A percentile compares a stretch with the other conserved stretches of the same genome.
phyloP scores from a whole-genome alignment of 192 early-diverging fungal species.

The Geosiphon pyriformis region DNA sequence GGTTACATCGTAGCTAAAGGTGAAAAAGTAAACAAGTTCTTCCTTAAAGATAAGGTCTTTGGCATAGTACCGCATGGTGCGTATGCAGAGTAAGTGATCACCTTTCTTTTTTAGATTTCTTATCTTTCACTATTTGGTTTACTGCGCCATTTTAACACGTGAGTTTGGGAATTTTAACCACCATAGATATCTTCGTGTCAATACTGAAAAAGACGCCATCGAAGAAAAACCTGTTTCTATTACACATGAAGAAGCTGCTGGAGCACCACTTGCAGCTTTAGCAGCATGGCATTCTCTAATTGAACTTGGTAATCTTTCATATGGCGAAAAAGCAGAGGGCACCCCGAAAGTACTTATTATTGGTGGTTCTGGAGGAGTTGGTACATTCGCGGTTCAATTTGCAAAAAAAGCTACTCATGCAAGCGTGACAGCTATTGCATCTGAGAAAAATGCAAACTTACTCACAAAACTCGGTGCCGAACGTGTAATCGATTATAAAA shows the following conservation, averaged over 20 bases:
- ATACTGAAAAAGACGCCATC: neutral
- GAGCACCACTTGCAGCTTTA: neutral
- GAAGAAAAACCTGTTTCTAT: neutral
- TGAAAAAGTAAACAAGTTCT: slow-evolving; percentile 19
- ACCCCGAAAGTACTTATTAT: slow-evolving; percentile 37
- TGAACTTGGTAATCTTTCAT: neutral
- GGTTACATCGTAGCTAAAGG: slow-evolving; percentile 29
- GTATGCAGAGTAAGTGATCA: slow-evolving; percentile 4
- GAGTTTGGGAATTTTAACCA: too few species aligned
- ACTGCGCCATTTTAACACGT: too few species aligned
- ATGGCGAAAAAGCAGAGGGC: neutral
- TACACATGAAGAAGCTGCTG: neutral
- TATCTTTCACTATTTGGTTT: too few species aligned
- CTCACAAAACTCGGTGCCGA: slow-evolving; percentile 51
- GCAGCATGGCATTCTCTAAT: neutral
- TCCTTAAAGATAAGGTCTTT: slow-evolving; percentile 30
- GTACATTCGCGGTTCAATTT: slow-evolving; percentile 46
- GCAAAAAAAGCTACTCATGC: slow-evolving; percentile 45
- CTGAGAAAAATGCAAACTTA: slow-evolving; percentile 38
- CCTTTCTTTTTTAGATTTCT: too few species aligned
- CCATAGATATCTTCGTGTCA: neutral
- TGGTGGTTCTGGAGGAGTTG: slow-evolving; percentile 44
- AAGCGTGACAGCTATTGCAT: slow-evolving; percentile 47
- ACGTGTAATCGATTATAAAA: slow-evolving; percentile 51
- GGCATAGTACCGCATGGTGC: slow-evolving; percentile 7